These are phyloP conservation scores for Cenchrus americanus DNA, from an alignment of 176 grass and related monocot species.

Conservation along the genomic window DNA sequence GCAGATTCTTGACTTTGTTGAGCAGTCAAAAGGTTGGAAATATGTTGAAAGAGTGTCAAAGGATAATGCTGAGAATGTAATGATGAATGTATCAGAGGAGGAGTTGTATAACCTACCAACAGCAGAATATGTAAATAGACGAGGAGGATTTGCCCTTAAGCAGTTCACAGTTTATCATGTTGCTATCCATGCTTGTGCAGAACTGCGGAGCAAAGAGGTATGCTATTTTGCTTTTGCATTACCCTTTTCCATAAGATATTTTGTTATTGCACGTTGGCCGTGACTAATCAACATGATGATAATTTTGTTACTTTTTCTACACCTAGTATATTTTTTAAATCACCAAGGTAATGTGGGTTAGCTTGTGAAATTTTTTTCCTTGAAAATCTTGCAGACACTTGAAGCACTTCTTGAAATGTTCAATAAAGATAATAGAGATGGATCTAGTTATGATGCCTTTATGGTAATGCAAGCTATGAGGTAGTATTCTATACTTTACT, in stretches of 20 bases:
- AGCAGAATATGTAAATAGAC: conserved; percentile 80
- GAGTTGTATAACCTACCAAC: conserved; percentile 96
- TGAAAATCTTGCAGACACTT: conserved; percentile 61
- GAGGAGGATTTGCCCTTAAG: conserved; percentile 69
- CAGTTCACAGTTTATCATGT: conserved; percentile 89
- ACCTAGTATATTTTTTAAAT: conserved; percentile 14
- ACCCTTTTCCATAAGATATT: conserved; percentile 28
- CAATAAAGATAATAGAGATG: conserved; percentile 67
- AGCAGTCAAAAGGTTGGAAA: conserved; percentile 96
- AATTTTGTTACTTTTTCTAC: conserved; percentile 8
- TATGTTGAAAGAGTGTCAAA: conserved; percentile 71
- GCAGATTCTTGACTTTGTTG: conserved; percentile 93
- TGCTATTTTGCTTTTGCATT: conserved; percentile 23
- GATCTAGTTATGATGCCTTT: conserved; percentile 72
- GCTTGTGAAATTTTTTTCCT: conserved; percentile 34
- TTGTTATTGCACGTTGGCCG: conserved; percentile 25
- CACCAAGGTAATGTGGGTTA: conserved; percentile 10
- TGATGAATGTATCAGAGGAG: conserved; percentile 99
- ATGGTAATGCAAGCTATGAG: conserved; percentile 88
- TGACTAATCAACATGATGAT: conserved; percentile 4
- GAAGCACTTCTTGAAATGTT: conserved; percentile 95
- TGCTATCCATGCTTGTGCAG: conserved; percentile 91
- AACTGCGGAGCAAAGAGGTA: conserved; percentile 88
- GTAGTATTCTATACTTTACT: conserved; percentile 42
- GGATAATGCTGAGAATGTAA: conserved; percentile 88